Conservation (phyloP, 371 early-diverging fungal genomes). For the Gilbertella persicaria region DNA sequence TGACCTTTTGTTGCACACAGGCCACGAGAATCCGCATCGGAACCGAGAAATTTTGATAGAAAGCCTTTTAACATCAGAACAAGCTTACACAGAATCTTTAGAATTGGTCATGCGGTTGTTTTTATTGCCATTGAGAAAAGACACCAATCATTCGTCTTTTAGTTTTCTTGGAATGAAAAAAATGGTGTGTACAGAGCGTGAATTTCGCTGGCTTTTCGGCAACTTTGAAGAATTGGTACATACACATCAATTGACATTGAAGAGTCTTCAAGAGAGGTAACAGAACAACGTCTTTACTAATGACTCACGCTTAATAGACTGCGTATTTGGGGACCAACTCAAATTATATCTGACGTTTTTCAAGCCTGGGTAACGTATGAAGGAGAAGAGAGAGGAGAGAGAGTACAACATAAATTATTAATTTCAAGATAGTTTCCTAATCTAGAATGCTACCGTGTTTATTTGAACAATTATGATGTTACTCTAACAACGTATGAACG, state of each 20-base stretch:
- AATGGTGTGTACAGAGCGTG: slow-evolving; percentile 42
- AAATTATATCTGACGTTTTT: slow-evolving; percentile 33
- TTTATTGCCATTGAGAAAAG: slow-evolving; percentile 32
- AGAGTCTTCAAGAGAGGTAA: slow-evolving; percentile 40
- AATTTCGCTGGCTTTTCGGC: slow-evolving; percentile 44
- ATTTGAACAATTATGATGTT: slow-evolving; percentile 41
- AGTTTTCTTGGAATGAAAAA: slow-evolving; percentile 42
- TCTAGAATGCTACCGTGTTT: slow-evolving; percentile 33
- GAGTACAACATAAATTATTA: not conserved
- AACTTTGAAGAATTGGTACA: slow-evolving; percentile 42
- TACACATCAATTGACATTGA: slow-evolving; percentile 30
- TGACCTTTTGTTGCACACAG: slow-evolving; percentile 15
- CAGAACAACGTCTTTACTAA: not conserved
- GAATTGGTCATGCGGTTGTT: slow-evolving; percentile 31
- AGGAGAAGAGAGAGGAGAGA: not conserved
- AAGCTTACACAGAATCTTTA: slow-evolving; percentile 39
- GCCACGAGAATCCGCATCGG: slow-evolving; percentile 39
- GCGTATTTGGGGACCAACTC: slow-evolving; percentile 37
- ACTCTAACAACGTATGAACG: slow-evolving; percentile 46
- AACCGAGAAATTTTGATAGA: slow-evolving; percentile 40
- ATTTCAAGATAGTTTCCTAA: slow-evolving; percentile 33
- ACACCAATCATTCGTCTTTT: slow-evolving; percentile 31
- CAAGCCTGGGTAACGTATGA: slow-evolving; percentile 24
- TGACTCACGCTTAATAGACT: slow-evolving; percentile 16
- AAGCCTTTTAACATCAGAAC: slow-evolving; percentile 33